Evolutionary conservation across 2,329 filamentous ascomycete species (phyloP).

Genomic region (Coniosporium tulheliwenetii): DNA sequence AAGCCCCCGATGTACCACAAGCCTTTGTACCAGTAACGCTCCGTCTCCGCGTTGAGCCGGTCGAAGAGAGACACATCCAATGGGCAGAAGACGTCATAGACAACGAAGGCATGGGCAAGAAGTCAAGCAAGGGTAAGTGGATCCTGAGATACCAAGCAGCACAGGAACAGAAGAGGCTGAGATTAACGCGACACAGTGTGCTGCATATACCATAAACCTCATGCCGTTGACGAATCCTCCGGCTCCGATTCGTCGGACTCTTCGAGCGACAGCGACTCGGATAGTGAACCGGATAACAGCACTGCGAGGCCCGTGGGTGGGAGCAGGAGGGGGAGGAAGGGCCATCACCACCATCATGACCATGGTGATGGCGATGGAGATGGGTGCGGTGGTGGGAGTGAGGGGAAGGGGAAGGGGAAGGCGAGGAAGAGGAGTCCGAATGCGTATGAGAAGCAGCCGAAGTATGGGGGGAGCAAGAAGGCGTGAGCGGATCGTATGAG

Average conservation of each 20-base stretch:
- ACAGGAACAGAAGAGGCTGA: too few relatives aligned
- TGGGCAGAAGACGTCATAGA: slow-evolving; percentile 92
- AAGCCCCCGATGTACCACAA: neutral
- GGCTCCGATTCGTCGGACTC: slow-evolving; percentile 47
- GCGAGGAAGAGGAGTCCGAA: slow-evolving; percentile 54
- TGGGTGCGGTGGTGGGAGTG: slow-evolving; percentile 19
- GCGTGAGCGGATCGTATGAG: too few relatives aligned
- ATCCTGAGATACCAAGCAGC: too few relatives aligned
- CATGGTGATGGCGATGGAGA: slow-evolving; percentile 9
- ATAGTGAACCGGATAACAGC: slow-evolving; percentile 39
- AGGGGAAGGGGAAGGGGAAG: slow-evolving; percentile 22
- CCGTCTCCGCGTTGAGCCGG: slow-evolving; percentile 24
- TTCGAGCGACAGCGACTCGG: slow-evolving; percentile 33
- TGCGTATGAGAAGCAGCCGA: slow-evolving; percentile 65
- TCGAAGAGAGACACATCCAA: slow-evolving; percentile 49
- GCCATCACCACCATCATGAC: slow-evolving; percentile 2
- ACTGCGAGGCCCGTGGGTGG: slow-evolving; percentile 20
- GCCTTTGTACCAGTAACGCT: slow-evolving; percentile 12
- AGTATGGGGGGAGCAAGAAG: slow-evolving; percentile 14
- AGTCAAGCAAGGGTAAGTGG: slow-evolving; percentile 71
- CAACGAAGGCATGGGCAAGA: slow-evolving; percentile 87
- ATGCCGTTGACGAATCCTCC: slow-evolving; percentile 67
- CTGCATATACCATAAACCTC: slow-evolving; percentile 91
- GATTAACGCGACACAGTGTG: slow-evolving; percentile 47
- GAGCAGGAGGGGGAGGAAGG: neutral